Evolutionary conservation across 164 flowering plant species (phyloP).

Genomic region (Litsea cubeba): DNA sequence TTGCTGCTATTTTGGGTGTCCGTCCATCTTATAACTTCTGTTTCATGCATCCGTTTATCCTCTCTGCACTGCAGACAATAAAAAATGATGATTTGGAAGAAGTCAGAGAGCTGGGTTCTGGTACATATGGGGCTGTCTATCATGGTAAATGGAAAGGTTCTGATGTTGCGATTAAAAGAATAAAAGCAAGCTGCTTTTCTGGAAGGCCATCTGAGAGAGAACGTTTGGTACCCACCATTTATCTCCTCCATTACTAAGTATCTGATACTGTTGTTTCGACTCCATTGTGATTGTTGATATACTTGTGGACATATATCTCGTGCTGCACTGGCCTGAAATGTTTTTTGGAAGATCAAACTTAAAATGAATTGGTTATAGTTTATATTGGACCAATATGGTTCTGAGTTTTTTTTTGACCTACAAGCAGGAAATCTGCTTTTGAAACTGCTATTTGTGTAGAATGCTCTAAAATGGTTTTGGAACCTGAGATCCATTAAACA

Average conservation of each 20-base stretch:
- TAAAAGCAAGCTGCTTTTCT: conserved; percentile 97
- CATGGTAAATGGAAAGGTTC: conserved; percentile 99
- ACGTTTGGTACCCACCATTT: conserved; percentile 60
- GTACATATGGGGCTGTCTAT: conserved; percentile 96
- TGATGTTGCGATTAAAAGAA: conserved; percentile 96
- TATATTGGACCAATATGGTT: too few species aligned
- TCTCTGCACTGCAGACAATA: conserved; percentile 53
- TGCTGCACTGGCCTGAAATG: too few species aligned
- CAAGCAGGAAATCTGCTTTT: background rate
- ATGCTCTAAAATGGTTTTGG: background rate
- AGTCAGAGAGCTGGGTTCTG: conserved; percentile 87
- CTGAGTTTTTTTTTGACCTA: too few species aligned
- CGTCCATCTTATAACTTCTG: background rate
- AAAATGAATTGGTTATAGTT: too few species aligned
- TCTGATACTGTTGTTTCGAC: background rate
- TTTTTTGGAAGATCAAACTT: too few species aligned
- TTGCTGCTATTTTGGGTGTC: background rate
- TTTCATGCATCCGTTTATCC: background rate
- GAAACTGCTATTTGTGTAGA: background rate
- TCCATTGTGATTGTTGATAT: background rate
- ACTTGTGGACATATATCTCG: too few species aligned
- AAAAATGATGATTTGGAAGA: conserved; percentile 93
- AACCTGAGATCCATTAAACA: too few species aligned
- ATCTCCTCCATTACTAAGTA: conserved; percentile 6
- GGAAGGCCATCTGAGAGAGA: conserved; percentile 96